Evolutionary conservation across 2,329 filamentous ascomycete genomes (phyloP).

Genomic region (Trichoderma polysporum): DNA sequence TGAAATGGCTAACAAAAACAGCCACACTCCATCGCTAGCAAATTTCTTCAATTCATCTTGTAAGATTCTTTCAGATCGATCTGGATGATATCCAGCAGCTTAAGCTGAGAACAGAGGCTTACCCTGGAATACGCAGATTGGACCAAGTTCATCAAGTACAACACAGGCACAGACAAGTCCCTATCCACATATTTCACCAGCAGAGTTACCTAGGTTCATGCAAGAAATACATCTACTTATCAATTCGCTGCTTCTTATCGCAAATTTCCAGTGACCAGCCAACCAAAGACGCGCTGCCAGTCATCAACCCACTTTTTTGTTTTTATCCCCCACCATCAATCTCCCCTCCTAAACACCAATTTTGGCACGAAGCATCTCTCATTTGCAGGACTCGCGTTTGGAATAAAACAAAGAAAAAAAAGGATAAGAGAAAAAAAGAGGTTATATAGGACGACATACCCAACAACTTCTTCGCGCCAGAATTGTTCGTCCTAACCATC

Average conservation of each 20-base stretch:
- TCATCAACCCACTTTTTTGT: slow-evolving; percentile 21
- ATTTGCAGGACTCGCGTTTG: background rate
- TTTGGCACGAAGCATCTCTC: slow-evolving; percentile 9
- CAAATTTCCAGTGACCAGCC: background rate
- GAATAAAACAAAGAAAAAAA: background rate
- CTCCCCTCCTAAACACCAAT: slow-evolving; percentile 12
- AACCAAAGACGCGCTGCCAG: slow-evolving; percentile 18
- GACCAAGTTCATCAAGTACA: background rate
- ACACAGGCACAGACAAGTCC: background rate
- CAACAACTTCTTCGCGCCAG: background rate
- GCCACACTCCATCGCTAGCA: background rate
- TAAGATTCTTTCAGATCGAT: background rate
- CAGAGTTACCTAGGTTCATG: background rate
- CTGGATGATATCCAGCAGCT: background rate
- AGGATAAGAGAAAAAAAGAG: background rate
- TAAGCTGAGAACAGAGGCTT: background rate
- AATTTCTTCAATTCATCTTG: background rate
- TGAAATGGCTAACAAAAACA: background rate
- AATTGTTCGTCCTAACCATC: background rate
- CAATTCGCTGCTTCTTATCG: slow-evolving; percentile 6
- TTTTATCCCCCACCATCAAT: slow-evolving; percentile 20
- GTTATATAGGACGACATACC: background rate
- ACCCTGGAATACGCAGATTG: background rate
- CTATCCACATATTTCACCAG: background rate
- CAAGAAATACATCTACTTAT: background rate